Base-by-base conservation (phyloP, 202 grass and related monocot species). In the Tripidium arundinaceum region DNA sequence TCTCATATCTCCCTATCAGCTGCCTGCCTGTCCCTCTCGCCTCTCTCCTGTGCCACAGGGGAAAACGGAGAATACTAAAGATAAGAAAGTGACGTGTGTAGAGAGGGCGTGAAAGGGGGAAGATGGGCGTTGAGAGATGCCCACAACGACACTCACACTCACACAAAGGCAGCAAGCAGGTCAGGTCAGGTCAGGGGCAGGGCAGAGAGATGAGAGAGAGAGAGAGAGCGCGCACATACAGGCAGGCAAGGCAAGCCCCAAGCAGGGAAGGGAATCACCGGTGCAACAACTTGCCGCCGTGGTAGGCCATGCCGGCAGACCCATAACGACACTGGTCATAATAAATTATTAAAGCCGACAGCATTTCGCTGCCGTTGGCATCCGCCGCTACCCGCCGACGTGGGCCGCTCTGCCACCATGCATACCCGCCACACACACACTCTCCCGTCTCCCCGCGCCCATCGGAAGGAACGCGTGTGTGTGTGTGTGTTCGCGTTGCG, bases 321-420 rank as follows among this genome's bases (percentile, higher is more conserved):
- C n/a, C n/a, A n/a, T n/a, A n/a, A n/a, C n/a, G n/a, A n/a, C n/a
- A n/a, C n/a, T 27, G 73, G 83, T 74, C 83, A 75, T 68, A 78
- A 68, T 85, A 89, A 89, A 86, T 86, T 79, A 86, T 89, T 86
- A 89, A 89, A 89, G 87, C 74, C 83, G 83, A 82, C 79, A 89
- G 70, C 78, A 81, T 86, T 52, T 81, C 62, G 69, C 70, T 75
- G 62, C 77, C 38, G 34, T 49, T 61, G 37, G 49, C 77, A 75
- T 61, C 70, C 83, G 12, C 27, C 73, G 65, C 74, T 25, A 38
- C 40, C 70, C 15, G 72, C 62, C 87, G 83, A 89, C 87, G 75
- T 86, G 87, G 87, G 52, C 83, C 62, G 61, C 68, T 83, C 67
- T 86, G 40, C 68, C 79, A 74, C 83, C 87, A 86, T 79, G 50